Evolutionary conservation across 805 yeast genomes (phyloP), one percentile per base, ranked within the genome.

Genomic region (Wickerhamomyces queroliae): DNA sequence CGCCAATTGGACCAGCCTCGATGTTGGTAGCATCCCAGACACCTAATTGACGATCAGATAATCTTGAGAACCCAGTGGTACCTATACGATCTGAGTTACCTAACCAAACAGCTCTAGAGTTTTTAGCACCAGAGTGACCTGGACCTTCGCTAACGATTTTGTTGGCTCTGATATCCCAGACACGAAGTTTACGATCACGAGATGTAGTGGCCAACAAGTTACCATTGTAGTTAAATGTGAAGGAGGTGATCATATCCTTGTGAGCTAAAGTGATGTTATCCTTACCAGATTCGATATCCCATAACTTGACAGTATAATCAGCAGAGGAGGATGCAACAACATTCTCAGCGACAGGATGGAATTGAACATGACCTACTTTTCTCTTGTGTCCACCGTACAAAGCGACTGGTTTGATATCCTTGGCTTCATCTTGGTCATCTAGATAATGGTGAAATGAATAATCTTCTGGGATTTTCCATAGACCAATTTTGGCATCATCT

Each of bases 41-140:
- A 52, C 93, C 99, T 44, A 91, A 69, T 65, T 93, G 98, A 59
- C 99, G 87, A 58, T 93, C 98, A 34, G 95, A 85, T 49, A 86
- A 72, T 55, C 84, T 78, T 21, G 95, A 87, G 61, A 93, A 93
- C 2, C 99, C 99, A 8, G 99, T 90, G 29, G 99, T 91, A 37
- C 81, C 83, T 27, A 93, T 66, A 51, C 97, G 75, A 55, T 90
- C 83, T 34, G 83, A 67, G 53, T 86, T 78, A 26, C 98, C 97
- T 44, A 91, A 66, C 98, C 99, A 93, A 13, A 76, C 78, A 29
- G 87, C 83, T 60, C 98, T 78, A 18, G 90, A 75, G 25, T 86
- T 80, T 61, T 93, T 93, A 26, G 97, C 96, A 44, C 98, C 98
- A 3, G 83, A 67, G 58, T 93, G 99, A 15, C 95, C 95, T 2